These are phyloP conservation scores for Tilletiaria anomala DNA, from an alignment of 1,284 basidiomycete species.

Conservation along the genomic window DNA sequence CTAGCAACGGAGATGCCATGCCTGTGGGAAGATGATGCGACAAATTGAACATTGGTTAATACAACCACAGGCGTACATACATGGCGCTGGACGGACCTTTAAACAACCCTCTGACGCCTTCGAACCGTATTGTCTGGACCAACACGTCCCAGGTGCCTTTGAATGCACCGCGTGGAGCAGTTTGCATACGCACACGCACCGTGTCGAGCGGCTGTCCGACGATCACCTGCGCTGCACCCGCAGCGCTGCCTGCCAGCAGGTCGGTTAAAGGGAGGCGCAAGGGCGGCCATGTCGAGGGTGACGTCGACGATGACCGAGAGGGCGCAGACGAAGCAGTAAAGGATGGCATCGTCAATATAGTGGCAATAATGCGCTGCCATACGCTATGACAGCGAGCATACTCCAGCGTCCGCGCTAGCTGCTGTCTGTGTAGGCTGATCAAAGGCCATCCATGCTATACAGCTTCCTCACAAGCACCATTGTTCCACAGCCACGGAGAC, in stretches of 20 bases:
- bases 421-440: too few species aligned
- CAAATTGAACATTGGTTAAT: not conserved
- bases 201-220: slow-evolving; percentile 27
- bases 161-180: slow-evolving; percentile 16
- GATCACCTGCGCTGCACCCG: slow-evolving; percentile 22
- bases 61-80: not conserved
- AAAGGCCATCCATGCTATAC: too few species aligned
- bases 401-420: too few species aligned
- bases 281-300: too few species aligned
- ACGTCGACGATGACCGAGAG: too few species aligned
- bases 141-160: slow-evolving; percentile 20
- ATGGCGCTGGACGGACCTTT: too few species aligned
- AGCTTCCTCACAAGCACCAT: too few species aligned
- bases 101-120: slow-evolving; percentile 19
- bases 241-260: slow-evolving; percentile 16
- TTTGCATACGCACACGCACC: slow-evolving; percentile 19
- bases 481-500: too few species aligned
- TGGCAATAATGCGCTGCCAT: too few species aligned
- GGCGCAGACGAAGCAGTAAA: too few species aligned
- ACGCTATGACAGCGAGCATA: too few species aligned
- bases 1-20: slow-evolving; percentile 77
- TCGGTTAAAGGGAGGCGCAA: slow-evolving; percentile 17
- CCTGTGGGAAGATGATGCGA: slow-evolving; percentile 44
- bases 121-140: slow-evolving; percentile 7
- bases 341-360: too few species aligned